A percentile compares a stretch with the other conserved stretches of the same genome.
Conservation (phyloP, 2,329 filamentous ascomycete genomes). For the Cryphonectria japonica region DNA sequence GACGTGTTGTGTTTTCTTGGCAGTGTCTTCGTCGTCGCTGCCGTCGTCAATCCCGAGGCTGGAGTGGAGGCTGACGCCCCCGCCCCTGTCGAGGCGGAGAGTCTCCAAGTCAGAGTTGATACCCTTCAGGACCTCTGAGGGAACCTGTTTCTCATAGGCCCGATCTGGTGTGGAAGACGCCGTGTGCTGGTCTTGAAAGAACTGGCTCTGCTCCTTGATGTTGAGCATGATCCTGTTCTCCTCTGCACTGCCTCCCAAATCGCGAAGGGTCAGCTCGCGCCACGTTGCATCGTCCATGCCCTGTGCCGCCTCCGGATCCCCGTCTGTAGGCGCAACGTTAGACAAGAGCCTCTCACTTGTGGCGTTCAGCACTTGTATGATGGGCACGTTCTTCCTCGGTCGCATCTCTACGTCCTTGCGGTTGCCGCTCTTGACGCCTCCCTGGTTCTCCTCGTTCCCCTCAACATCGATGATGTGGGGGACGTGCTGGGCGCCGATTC, state of each 20-base stretch:
- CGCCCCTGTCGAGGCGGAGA: constrained; percentile 51
- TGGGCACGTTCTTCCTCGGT: constrained; percentile 78
- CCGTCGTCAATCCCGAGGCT: constrained; percentile 73
- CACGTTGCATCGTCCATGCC: constrained; percentile 75
- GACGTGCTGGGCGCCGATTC: constrained; percentile 66
- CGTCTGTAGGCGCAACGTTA: constrained; percentile 79
- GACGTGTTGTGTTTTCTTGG: constrained; percentile 57
- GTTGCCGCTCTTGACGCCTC: constrained; percentile 80
- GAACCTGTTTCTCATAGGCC: constrained; percentile 71
- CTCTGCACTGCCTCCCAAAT: constrained; percentile 74
- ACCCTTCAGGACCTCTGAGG: constrained; percentile 66
- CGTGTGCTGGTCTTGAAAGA: constrained; percentile 69
- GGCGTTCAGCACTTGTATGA: constrained; percentile 85
- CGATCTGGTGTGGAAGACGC: constrained; percentile 48
- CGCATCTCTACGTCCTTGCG: constrained; percentile 89
- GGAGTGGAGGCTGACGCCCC: constrained; percentile 62
- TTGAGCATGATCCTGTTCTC: constrained; percentile 83
- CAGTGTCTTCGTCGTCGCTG: constrained; percentile 66
- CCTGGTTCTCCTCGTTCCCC: constrained; percentile 94
- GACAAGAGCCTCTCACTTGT: constrained; percentile 93
- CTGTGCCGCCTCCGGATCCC: constrained; percentile 65
- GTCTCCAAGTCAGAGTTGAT: constrained; percentile 65
- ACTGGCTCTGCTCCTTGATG: constrained; percentile 83
- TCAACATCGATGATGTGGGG: constrained; percentile 91
- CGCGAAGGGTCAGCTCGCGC: constrained; percentile 74